Percentiles rank a stretch among this genome's conserved stretches.
Evolutionary conservation across 345 rosid species (phyloP).

Genomic region (Populus tremula): DNA sequence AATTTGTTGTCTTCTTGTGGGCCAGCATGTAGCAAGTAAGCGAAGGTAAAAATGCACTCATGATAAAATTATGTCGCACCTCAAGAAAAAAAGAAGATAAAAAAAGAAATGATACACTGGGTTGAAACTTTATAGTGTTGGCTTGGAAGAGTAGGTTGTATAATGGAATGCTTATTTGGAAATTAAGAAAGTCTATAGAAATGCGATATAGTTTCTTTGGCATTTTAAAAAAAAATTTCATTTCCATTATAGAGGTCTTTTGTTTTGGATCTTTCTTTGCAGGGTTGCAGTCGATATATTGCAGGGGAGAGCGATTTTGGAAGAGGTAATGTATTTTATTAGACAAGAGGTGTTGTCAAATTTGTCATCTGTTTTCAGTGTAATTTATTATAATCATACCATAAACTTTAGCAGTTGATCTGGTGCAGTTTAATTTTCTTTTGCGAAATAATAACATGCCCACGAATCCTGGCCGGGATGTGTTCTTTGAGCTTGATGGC

Average conservation of each 20-base stretch:
- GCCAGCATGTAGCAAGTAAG: background rate
- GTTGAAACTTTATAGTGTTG: background rate
- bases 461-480: background rate
- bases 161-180: background rate
- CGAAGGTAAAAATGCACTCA: background rate
- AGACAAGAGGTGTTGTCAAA: background rate
- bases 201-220: background rate
- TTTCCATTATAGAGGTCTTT: conserved; percentile 1
- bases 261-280: conserved; percentile 23
- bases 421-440: background rate
- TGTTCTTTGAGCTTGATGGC: background rate
- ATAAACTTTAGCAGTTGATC: background rate
- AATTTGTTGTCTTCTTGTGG: background rate
- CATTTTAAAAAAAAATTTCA: background rate
- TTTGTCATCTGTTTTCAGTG: background rate
- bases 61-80: background rate
- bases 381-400: background rate
- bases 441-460: background rate
- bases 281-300: conserved; percentile 80
- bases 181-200: background rate
- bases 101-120: background rate
- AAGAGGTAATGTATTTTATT: conserved; percentile 48
- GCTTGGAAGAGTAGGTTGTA: background rate
- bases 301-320: conserved; percentile 53
- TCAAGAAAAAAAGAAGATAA: background rate